Conservation (phyloP, 2,329 filamentous ascomycete species). For the Pseudopithomyces maydicus region DNA sequence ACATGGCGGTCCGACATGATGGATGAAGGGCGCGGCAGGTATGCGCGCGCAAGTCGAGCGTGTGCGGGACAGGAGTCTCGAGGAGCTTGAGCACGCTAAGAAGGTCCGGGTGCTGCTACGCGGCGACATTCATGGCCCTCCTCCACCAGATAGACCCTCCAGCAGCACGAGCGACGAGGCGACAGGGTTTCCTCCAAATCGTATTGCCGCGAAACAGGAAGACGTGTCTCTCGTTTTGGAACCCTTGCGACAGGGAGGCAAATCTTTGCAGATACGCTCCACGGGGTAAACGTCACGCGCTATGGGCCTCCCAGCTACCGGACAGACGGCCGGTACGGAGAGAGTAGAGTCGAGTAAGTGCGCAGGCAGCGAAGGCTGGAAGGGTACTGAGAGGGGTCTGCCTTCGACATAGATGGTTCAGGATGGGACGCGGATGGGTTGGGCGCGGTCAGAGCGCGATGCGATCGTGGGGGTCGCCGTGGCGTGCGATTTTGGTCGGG, state of each 20-base stretch:
- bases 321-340: conserved; percentile 11
- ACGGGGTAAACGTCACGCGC: conserved; percentile 5
- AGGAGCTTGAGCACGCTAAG: conserved; percentile 35
- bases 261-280: conserved; percentile 4
- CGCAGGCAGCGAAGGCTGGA: conserved; percentile 7
- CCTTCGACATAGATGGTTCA: conserved; percentile 23
- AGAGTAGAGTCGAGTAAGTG: conserved; percentile 1
- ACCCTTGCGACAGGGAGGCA: not conserved
- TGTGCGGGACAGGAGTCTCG: conserved; percentile 26
- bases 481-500: not conserved
- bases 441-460: conserved; percentile 10
- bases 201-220: not conserved
- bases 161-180: conserved; percentile 16
- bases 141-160: conserved; percentile 28
- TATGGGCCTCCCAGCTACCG: not conserved
- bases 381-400: conserved; percentile 8
- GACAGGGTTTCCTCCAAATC: not conserved
- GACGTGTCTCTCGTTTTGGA: not conserved
- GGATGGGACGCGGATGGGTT: conserved; percentile 1
- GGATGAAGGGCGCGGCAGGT: conserved; percentile 17
- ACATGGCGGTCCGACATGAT: conserved; percentile 47
- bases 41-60: conserved; percentile 19
- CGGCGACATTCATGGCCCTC: conserved; percentile 28
- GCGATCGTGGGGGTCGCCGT: not conserved
- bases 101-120: conserved; percentile 29